Percentiles rank a stretch among this genome's conserved stretches.
Evolutionary conservation across 768 basidiomycete species (phyloP).

Genomic region (Auricularia sp.): DNA sequence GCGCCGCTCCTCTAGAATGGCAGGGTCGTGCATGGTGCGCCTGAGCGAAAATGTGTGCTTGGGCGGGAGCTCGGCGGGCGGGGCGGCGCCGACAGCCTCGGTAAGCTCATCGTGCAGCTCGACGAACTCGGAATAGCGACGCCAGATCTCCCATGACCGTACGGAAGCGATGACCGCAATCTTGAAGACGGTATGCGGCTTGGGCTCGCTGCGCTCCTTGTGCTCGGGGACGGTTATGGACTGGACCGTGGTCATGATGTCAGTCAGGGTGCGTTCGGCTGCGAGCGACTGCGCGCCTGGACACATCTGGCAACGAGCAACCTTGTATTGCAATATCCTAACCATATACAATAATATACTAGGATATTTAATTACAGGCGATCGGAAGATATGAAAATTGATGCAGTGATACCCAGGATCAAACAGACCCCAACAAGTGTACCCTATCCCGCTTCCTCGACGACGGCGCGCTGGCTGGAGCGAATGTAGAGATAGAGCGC

Average conservation of each 20-base stretch:
- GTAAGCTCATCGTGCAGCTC: constrained; percentile 75
- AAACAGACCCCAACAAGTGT: too few species aligned
- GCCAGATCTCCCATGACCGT: constrained; percentile 88
- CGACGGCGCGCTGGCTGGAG: too few species aligned
- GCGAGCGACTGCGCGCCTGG: neutral
- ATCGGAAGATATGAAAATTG: too few species aligned
- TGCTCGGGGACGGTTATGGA: constrained; percentile 58
- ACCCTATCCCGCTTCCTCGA: too few species aligned
- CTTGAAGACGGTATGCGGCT: constrained; percentile 70
- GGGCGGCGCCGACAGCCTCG: constrained; percentile 67
- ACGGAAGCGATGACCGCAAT: constrained; percentile 82
- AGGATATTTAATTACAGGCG: too few species aligned
- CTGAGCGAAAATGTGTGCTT: constrained; percentile 71
- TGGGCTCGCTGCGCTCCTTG: constrained; percentile 60
- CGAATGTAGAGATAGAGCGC: too few species aligned
- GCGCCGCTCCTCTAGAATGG: constrained; percentile 65
- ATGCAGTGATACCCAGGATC: too few species aligned
- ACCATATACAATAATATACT: too few species aligned
- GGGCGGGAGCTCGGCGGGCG: constrained; percentile 71
- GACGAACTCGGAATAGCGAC: constrained; percentile 90
- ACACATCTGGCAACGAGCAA: too few species aligned
- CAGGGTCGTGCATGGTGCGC: constrained; percentile 45
- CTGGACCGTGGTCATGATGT: constrained; percentile 60
- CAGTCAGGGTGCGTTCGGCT: neutral
- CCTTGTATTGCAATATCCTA: too few species aligned